Base-by-base conservation (phyloP, 2,329 filamentous ascomycete species). In the Alternaria gansuensis region DNA sequence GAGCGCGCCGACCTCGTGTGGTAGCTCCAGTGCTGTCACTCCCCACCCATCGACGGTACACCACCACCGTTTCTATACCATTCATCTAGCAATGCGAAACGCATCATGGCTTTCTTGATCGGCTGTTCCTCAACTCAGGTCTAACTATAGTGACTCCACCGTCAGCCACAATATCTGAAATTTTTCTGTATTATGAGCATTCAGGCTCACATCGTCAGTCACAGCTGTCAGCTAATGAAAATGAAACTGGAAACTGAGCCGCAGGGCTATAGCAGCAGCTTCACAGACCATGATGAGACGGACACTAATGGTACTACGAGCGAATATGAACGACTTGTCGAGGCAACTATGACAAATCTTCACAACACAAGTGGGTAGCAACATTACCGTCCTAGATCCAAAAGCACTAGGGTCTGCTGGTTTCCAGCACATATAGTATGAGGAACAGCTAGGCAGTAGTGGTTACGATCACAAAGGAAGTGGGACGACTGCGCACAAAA, bases 1-100 rank as follows among this genome's bases (percentile, higher is more conserved):
- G 63, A 68, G 50, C 34, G 41, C 41, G 49, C 49, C 54, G 40
- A 57, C 39, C 17, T 31, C 43, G 28, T 33, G 7, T 33, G 7
- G n/a, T 7, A 45, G 28, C 28, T 17, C 17, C 17, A 17, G 17
- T 17, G 17, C 17, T 8, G 5, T 9, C 8, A 23, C 2, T 40
- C 14, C 26, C 39, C 39, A 9, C 39, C 23, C 39, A 26, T 41
- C 39, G 23, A 21, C 26, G 7, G 7, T 13, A 8, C 5, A 13
- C 9, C 4, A 37, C 17, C 7, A 48, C 17, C n/a, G 8, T 31
- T 45, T 26, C 5, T 17, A 36, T 3, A 36, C 14, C 33, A 36
- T 6, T 17, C 33, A 36, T 36, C 5, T 5, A n/a, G 33, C 33
- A 13, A n/a, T 36, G 33, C 5, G 3, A n/a, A 36, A 7, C 14